Conservation (phyloP, 768 basidiomycete species). For the Russula earlei region DNA sequence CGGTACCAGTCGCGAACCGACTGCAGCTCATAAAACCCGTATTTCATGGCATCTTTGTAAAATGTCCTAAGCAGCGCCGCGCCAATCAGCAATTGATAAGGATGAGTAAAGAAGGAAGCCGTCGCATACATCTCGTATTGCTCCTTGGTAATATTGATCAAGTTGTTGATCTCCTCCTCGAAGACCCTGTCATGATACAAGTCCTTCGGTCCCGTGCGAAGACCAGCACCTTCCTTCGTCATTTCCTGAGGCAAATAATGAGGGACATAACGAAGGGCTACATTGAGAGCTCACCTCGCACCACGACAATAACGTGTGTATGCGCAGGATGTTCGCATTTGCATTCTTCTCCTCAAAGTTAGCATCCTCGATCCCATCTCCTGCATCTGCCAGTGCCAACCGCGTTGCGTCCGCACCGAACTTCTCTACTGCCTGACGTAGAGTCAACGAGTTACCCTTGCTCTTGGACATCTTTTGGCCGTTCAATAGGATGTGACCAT, state of each 20-base stretch:
- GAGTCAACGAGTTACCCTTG: slow-evolving; percentile 89
- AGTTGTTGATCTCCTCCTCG: slow-evolving; percentile 80
- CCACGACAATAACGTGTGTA: slow-evolving; percentile 88
- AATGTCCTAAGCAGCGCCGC: slow-evolving; percentile 47
- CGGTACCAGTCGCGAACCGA: slow-evolving; percentile 92
- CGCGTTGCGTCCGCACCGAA: slow-evolving; percentile 96
- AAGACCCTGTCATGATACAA: slow-evolving; percentile 82
- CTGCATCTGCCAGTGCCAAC: slow-evolving; percentile 88
- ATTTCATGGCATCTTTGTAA: slow-evolving; percentile 94
- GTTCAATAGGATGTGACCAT: slow-evolving; percentile 95
- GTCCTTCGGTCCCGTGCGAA: slow-evolving; percentile 65
- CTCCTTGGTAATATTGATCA: slow-evolving; percentile 72
- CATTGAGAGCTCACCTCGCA: slow-evolving; percentile 54
- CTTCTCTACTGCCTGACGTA: slow-evolving; percentile 82
- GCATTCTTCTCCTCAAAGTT: slow-evolving; percentile 99
- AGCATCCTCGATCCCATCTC: slow-evolving; percentile 95
- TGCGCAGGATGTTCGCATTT: slow-evolving; percentile 89
- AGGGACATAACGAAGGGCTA: background rate
- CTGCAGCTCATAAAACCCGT: slow-evolving; percentile 93
- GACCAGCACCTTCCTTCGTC: slow-evolving; percentile 54
- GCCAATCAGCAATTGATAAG: background rate
- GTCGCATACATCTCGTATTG: slow-evolving; percentile 70
- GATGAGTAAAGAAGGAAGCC: background rate
- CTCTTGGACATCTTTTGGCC: slow-evolving; percentile 99
- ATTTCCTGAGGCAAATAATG: slow-evolving; percentile 52